Base-by-base conservation (phyloP, 2,329 filamentous ascomycete genomes). In the Aspergillus fumigatiaffinis region DNA sequence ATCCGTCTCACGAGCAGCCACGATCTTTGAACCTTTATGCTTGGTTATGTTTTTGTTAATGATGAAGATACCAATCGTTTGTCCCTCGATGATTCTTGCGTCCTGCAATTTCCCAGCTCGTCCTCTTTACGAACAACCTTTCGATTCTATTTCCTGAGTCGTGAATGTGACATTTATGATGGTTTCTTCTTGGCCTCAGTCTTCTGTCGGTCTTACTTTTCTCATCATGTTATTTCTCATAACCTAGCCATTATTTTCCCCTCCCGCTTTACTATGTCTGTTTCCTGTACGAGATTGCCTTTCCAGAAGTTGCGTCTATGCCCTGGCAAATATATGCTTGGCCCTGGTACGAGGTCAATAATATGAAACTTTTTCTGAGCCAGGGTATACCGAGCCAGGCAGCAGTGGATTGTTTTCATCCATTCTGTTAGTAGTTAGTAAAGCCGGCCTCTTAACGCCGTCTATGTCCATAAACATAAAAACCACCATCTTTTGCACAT, bases 1-100 rank as follows among this genome's bases (percentile, higher is more conserved):
- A 44, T 57, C 42, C 28, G 56, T 60, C 52, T 70, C 58, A 71
- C 60, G 69, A 70, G 62, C 61, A 57, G 60, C 55, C 56, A 67
- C 52, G 65, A 67, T 51, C 63, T 55, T 55, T 59, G 55, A 52
- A 41, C 32, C 44, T 56, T 38, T 51, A 32, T 50, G 26, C 48
- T 53, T 50, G 49, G 51, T 62, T 56, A 64, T 53, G 56, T 55
- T 23, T 23, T 47, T 47, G 55, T 57, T 59, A 54, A 63, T 60
- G 63, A 64, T 62, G 60, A 59, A 58, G 62, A 66, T 66, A 64
- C 60, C 55, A 58, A 53, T 50, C 20, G 51, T 54, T 21, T 46
- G 49, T 28, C 25, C 44, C 42, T 53, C 53, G 38, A 57, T 59
- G 56, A 46, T 54, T 26, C 35, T 52, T 46, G 32, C 52, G 17